A percentile compares a stretch with the other conserved stretches of the same genome.
Conservation (phyloP, 371 early-diverging fungal species). For the Mucor indicus region DNA sequence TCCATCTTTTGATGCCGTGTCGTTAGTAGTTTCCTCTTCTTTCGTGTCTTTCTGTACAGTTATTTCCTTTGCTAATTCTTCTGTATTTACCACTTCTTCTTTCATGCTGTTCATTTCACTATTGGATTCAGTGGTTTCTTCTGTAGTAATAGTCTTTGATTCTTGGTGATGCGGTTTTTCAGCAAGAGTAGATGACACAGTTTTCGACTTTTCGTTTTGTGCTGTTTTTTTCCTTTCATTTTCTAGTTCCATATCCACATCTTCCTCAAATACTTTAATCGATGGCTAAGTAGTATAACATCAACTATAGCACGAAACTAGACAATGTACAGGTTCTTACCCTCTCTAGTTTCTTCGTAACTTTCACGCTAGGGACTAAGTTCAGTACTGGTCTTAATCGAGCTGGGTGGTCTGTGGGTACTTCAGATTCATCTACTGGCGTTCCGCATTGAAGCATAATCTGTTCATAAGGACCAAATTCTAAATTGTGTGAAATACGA, state of each 20-base stretch:
- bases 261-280: slow-evolving; percentile 72
- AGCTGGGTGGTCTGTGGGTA: slow-evolving; percentile 57
- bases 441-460: slow-evolving; percentile 68
- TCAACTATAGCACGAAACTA: not conserved
- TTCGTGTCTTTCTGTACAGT: not conserved
- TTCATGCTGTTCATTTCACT: not conserved
- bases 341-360: too few species aligned
- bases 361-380: slow-evolving; percentile 2
- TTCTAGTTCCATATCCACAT: slow-evolving; percentile 58
- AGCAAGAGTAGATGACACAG: not conserved
- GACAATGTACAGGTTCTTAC: not conserved
- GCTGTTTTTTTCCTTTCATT: slow-evolving; percentile 7
- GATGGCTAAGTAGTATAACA: slow-evolving; percentile 44
- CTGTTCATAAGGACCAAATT: slow-evolving; percentile 70
- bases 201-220: not conserved
- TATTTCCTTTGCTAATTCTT: not conserved
- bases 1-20: not conserved
- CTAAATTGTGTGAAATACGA: slow-evolving; percentile 64
- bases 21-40: not conserved
- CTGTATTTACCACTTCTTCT: not conserved
- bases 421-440: slow-evolving; percentile 62
- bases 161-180: not conserved
- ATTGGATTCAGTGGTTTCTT: not conserved
- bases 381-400: slow-evolving; percentile 36
- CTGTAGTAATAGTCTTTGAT: not conserved